phyloP scores from a whole-genome alignment of 2,329 filamentous ascomycete genomes.

The Penicillium griseofulvum region DNA sequence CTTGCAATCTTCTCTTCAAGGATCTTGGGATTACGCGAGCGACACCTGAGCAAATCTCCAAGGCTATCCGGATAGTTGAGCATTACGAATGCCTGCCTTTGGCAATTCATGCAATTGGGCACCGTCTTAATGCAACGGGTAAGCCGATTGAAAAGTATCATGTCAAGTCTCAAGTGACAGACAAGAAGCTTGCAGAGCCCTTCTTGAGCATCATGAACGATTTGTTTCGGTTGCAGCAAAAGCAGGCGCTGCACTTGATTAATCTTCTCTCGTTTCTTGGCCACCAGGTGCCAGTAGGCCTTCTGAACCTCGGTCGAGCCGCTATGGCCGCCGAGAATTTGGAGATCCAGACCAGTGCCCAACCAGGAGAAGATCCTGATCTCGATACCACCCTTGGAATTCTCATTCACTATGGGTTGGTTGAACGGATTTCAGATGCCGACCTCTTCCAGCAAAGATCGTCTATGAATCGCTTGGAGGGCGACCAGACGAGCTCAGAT shows the following conservation, averaged over 20 bases:
- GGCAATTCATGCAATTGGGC: conserved; percentile 65
- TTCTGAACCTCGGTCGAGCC: conserved; percentile 56
- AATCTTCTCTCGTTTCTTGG: conserved; percentile 64
- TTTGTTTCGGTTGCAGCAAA: conserved; percentile 39
- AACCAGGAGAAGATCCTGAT: conserved; percentile 36
- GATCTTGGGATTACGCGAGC: conserved; percentile 61
- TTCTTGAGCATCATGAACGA: conserved; percentile 50
- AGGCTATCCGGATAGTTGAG: conserved; percentile 61
- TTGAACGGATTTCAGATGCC: conserved; percentile 41
- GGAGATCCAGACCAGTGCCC: conserved; percentile 39
- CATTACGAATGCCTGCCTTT: conserved; percentile 64
- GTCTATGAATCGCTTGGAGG: conserved; percentile 8
- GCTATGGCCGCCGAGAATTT: conserved; percentile 34
- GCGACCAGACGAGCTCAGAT: conserved; percentile 24
- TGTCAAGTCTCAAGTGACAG: conserved; percentile 55
- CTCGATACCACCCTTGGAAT: conserved; percentile 48
- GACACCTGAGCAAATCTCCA: conserved; percentile 53
- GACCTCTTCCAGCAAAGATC: conserved; percentile 24
- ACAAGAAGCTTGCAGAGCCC: conserved; percentile 54
- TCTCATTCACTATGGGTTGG: conserved; percentile 47
- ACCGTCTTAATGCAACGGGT: conserved; percentile 59
- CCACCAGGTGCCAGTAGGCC: conserved; percentile 64
- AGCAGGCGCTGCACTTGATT: conserved; percentile 63
- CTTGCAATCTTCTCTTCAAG: conserved; percentile 59
- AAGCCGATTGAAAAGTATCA: conserved; percentile 61